Evolutionary conservation across 306 rosid species (phyloP), one percentile per base, ranked within the genome.

Genomic region (Vigna nakashimae): DNA sequence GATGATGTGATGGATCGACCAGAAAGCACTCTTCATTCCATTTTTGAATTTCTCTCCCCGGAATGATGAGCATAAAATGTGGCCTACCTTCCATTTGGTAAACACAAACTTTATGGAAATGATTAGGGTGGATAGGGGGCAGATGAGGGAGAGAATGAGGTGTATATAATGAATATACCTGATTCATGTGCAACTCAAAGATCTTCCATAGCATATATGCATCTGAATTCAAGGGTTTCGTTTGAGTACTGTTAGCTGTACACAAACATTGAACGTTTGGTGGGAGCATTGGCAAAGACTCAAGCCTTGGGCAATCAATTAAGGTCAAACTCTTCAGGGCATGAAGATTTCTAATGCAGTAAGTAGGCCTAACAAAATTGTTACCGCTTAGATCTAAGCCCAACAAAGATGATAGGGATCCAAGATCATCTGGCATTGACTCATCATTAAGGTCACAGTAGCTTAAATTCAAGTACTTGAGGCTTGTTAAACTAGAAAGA

Each of bases 261-360:
- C 11, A 30, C 50, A 46, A 46, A 59, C 32, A 45, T 28, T 45
- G 59, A 30, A n/a, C 11, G 28, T 60, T 60, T 74, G 79, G 57
- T 59, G 79, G 79, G 60, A 74, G 79, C 69, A 28, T 28, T 43
- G 79, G 70, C 36, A 74, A 45, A 12, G 49, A 60, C 68, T 74
- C 48, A 59, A 74, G 79, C 12, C 30, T 74, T 26, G 48, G 18
- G 34, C 58, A 59, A 74, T 60, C 30, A 60, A 30, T 28, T 9
- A 74, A 59, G 18, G 45, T 43, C 79, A 74, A 60, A n/a, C 46
- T 74, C 69, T 74, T 30, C 69, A 74, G 8, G 20, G 17, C 45
- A 18, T 17, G 34, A 22, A 74, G 79, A 12, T 46, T 74, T 46
- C 4, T 59, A 45, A 60, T 59, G 59, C 79, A 74, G 8, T 60